A percentile compares a stretch with the other conserved stretches of the same genome.
phyloP scores from a whole-genome alignment of 331 rosid genomes.

The Acacia concinna region DNA sequence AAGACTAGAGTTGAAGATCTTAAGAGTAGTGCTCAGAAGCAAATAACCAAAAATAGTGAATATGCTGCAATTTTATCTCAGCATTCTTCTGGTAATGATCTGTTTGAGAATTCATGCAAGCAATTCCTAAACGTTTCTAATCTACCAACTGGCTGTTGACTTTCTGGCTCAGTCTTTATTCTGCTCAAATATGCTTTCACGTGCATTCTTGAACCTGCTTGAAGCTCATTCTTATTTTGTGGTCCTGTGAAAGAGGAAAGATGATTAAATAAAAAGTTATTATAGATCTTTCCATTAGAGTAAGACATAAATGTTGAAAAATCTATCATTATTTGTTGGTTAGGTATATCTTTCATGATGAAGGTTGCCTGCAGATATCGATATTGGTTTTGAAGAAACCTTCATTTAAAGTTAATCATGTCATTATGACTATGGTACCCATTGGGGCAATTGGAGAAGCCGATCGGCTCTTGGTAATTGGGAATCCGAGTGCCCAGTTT shows the following conservation, averaged over 20 bases:
- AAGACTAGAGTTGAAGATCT: slow-evolving; percentile 58
- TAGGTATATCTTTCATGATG: slow-evolving; percentile 1
- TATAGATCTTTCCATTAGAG: neutral
- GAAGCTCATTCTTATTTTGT: neutral
- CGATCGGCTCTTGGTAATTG: neutral
- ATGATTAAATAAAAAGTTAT: neutral
- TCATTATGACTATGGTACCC: neutral
- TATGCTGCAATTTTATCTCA: slow-evolving; percentile 46
- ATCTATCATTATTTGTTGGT: neutral
- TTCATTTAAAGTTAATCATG: neutral
- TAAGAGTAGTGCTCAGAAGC: slow-evolving; percentile 44
- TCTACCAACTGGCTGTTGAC: neutral
- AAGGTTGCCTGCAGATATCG: neutral
- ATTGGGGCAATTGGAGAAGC: too few relatives aligned
- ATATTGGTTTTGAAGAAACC: neutral
- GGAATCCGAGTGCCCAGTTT: neutral
- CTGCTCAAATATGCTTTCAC: neutral
- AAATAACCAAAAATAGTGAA: slow-evolving; percentile 51
- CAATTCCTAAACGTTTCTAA: neutral
- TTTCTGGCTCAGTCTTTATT: neutral
- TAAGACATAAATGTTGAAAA: neutral
- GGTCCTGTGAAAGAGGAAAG: neutral
- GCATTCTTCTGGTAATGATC: slow-evolving; percentile 53
- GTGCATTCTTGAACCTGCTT: neutral
- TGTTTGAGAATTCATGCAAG: neutral